Base-by-base conservation (phyloP, 2,329 filamentous ascomycete species). In the Aplosporella prunicola region DNA sequence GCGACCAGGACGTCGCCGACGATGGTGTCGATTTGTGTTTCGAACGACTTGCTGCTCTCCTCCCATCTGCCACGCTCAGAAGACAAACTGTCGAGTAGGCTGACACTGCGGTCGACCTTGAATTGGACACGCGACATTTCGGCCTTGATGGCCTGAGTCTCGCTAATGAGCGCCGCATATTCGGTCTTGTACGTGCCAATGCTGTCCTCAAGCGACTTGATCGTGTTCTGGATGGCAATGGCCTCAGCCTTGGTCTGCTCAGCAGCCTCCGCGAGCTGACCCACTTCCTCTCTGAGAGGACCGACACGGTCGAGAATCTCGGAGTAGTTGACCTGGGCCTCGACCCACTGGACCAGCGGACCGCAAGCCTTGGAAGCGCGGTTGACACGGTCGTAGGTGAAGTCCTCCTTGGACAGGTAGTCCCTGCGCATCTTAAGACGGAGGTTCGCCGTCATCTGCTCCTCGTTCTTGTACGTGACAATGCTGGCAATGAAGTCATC, bases 401-500 rank as follows among this genome's bases (percentile, higher is more conserved):
- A 98, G 42, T 96, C 88, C 4, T 89, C 82, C 58, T 93, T 91
- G 10, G 84, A 87, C 43, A 98, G 65, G 62, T 84, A 98, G 27
- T 95, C 87, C 43, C 80, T 84, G 51, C 83, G 80, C 89, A 98
- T 96, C 69, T 86, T 93, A 49, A 76, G 69, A 33, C 91, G 76
- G 48, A 91, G 72, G 17, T 67, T 64, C 51, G 78, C 81, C 11
- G 89, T 98, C 89, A 98, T 96, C 60, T 91, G 82, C 57, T 72
- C 80, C 61, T 91, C 88, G 53, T 95, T 98, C 67, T 95, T 84
- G 55, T 95, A 98, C 59, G 86, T 87, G 60, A 96, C 83, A 52
- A 98, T 98, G 63, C 85, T 95, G 32, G 87, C 84, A 61, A 98
- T 96, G 63, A 98, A 98, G 56, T 96, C 89, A 52, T 96, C 91